Conservation (phyloP, 148 eudicot species). For the Vaccinium vitisidaea region DNA sequence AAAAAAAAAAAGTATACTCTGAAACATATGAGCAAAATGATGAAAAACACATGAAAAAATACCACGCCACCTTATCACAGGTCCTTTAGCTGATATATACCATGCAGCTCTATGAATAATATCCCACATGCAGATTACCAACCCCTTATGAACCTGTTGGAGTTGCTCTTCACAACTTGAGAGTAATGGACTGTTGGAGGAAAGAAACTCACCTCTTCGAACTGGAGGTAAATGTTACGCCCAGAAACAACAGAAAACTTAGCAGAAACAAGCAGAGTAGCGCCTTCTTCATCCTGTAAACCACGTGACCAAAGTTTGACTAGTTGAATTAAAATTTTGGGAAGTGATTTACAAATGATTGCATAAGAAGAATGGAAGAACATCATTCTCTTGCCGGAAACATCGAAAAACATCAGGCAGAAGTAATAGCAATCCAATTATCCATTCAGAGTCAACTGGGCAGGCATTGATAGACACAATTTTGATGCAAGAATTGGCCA, state of each 20-base stretch:
- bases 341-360: neutral
- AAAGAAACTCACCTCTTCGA: conserved; percentile 63
- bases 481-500: neutral
- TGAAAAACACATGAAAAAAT: neutral
- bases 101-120: conserved; percentile 2
- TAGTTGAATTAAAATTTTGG: neutral
- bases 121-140: neutral
- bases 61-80: neutral
- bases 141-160: neutral
- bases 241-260: conserved; percentile 73
- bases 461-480: neutral
- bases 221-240: conserved; percentile 79
- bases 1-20: neutral
- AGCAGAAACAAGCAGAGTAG: conserved; percentile 83
- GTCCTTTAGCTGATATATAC: neutral
- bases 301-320: neutral
- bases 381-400: neutral
- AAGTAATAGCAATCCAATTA: neutral
- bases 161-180: conserved; percentile 1
- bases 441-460: neutral
- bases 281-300: conserved; percentile 88
- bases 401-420: neutral
- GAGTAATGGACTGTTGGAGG: neutral
- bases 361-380: neutral
- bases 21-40: neutral